Conservation (phyloP, 1,284 basidiomycete species). For the Athelia sp. region DNA sequence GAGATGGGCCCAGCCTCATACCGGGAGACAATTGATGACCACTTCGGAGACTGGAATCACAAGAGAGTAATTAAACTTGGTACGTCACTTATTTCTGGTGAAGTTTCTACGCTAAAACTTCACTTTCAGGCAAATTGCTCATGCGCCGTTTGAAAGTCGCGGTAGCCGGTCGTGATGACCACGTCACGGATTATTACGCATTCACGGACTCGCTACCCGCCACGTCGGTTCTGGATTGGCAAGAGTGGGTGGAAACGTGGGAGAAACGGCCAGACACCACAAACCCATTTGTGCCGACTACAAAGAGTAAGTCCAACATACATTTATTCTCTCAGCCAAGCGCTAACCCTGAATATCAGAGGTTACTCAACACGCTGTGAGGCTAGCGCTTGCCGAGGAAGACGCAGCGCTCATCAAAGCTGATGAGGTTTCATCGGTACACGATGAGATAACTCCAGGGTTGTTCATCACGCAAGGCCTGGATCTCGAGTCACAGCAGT, state of each 20-base stretch:
- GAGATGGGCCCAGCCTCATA: conserved; percentile 7
- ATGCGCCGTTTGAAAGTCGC: background rate
- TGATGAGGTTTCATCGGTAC: no score
- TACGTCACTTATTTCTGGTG: background rate
- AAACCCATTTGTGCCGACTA: conserved; percentile 13
- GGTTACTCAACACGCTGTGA: no score
- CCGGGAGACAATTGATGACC: conserved; percentile 5
- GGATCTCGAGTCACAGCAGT: no score
- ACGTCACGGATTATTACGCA: conserved; percentile 1
- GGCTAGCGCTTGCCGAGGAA: no score
- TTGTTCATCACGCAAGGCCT: no score
- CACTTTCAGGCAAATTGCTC: background rate
- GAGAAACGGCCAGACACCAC: background rate
- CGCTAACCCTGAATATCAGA: no score
- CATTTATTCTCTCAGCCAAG: background rate
- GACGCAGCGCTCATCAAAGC: no score
- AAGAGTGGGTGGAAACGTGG: conserved; percentile 9
- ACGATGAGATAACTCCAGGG: no score
- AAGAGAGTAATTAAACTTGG: background rate
- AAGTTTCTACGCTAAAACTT: background rate
- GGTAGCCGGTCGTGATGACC: background rate
- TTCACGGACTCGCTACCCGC: conserved; percentile 4
- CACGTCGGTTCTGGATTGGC: conserved; percentile 6
- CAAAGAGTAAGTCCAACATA: no score
- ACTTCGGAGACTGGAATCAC: conserved; percentile 1